Evolutionary conservation across 257 asterid species (phyloP).

Genomic region (Eustoma russellianum): DNA sequence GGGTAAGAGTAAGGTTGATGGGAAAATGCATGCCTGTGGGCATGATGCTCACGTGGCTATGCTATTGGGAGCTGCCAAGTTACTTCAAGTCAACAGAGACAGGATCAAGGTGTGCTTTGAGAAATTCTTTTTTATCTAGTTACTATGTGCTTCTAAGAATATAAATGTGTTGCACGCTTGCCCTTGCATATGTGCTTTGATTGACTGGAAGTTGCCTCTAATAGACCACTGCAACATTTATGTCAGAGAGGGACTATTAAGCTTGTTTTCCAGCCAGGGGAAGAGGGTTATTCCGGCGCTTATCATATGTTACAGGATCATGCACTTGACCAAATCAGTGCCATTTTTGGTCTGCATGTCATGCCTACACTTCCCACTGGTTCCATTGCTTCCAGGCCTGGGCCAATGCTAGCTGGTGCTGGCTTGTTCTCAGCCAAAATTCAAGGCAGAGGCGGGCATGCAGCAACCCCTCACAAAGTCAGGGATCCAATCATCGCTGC

Average conservation of each 20-base stretch:
- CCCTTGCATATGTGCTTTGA: slow-evolving; percentile 2
- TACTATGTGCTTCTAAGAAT: too few species aligned
- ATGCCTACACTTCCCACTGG: slow-evolving; percentile 41
- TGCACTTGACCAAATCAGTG: slow-evolving; percentile 49
- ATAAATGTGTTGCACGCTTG: background rate
- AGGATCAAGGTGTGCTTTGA: background rate
- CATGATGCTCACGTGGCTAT: slow-evolving; percentile 6
- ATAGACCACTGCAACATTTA: background rate
- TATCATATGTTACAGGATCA: slow-evolving; percentile 47
- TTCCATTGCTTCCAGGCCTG: slow-evolving; percentile 42
- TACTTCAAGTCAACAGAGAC: background rate
- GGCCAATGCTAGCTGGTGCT: slow-evolving; percentile 68
- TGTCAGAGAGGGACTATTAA: slow-evolving; percentile 52
- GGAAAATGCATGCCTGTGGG: slow-evolving; percentile 7
- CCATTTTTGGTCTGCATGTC: slow-evolving; percentile 59
- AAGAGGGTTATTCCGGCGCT: slow-evolving; percentile 75
- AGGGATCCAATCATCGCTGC: slow-evolving; percentile 61
- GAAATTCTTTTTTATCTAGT: too few species aligned
- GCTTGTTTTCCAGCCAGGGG: slow-evolving; percentile 76
- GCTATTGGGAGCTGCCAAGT: slow-evolving; percentile 6
- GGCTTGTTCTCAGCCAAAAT: slow-evolving; percentile 46
- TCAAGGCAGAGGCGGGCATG: slow-evolving; percentile 71
- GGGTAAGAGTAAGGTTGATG: background rate
- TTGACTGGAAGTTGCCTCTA: background rate
- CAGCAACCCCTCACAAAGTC: slow-evolving; percentile 54